These are phyloP conservation scores for Fermentozyma sake DNA, from an alignment of 1,139 yeast species.

Conservation along the genomic window DNA sequence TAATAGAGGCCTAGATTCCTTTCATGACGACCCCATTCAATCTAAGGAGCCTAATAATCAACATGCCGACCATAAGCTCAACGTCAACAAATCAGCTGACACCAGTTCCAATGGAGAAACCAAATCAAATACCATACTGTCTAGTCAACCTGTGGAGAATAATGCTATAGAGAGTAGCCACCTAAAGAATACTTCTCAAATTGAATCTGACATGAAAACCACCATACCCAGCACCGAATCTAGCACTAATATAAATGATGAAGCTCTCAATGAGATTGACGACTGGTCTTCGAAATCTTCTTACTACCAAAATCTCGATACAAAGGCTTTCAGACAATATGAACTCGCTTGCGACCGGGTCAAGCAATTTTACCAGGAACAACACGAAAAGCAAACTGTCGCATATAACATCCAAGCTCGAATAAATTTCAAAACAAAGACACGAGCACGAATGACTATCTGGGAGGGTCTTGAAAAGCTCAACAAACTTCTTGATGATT, in stretches of 20 bases:
- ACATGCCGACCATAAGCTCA: too few species aligned
- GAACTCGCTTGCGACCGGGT: slow-evolving; percentile 69
- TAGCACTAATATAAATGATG: slow-evolving; percentile 1
- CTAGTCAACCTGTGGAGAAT: too few species aligned
- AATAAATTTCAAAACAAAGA: slow-evolving; percentile 63
- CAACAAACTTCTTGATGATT: slow-evolving; percentile 61
- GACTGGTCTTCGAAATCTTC: slow-evolving; percentile 24
- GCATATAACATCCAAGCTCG: slow-evolving; percentile 71
- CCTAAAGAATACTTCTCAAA: too few species aligned
- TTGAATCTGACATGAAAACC: slow-evolving; percentile 1
- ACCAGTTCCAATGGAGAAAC: too few species aligned
- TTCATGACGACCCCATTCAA: too few species aligned
- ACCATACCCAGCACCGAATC: not conserved
- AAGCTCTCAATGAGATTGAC: slow-evolving; percentile 3
- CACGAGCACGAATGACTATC: slow-evolving; percentile 60
- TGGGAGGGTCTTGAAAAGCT: slow-evolving; percentile 69
- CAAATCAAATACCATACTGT: too few species aligned
- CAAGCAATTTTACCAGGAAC: slow-evolving; percentile 62
- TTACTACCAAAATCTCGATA: slow-evolving; percentile 32
- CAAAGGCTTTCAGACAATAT: slow-evolving; percentile 55
- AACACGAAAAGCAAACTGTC: slow-evolving; percentile 67
- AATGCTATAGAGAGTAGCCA: too few species aligned
- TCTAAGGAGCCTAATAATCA: too few species aligned
- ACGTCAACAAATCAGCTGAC: too few species aligned
- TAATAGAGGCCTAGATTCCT: slow-evolving; percentile 1